Conservation (phyloP, 129 eudicot species). For the Artemisia annua region DNA sequence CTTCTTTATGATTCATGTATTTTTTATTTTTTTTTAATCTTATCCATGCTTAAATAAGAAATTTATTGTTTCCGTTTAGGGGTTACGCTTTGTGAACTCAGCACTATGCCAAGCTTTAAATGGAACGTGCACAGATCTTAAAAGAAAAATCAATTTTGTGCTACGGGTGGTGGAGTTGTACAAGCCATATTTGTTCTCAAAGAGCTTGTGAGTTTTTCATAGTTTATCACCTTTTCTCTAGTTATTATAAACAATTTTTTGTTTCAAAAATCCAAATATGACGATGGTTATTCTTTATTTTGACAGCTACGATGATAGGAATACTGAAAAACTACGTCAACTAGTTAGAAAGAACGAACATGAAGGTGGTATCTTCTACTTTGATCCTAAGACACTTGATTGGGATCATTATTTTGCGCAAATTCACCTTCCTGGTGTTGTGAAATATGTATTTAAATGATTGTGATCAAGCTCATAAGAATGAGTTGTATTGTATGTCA, state of each 20-base stretch:
- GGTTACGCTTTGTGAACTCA: slow-evolving; percentile 29
- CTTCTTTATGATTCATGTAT: neutral
- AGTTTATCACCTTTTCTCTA: no score
- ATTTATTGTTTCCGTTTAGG: slow-evolving; percentile 14
- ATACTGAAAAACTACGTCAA: slow-evolving; percentile 66
- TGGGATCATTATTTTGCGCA: slow-evolving; percentile 73
- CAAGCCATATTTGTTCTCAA: slow-evolving; percentile 55
- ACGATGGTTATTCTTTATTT: neutral
- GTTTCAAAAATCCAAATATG: no score
- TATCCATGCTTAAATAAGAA: neutral
- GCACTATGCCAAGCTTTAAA: slow-evolving; percentile 34
- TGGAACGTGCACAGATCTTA: slow-evolving; percentile 24
- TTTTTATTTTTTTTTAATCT: neutral
- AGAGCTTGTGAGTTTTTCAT: slow-evolving; percentile 46
- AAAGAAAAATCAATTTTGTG: slow-evolving; percentile 35
- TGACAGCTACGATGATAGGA: slow-evolving; percentile 76
- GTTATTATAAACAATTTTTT: neutral
- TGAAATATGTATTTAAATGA: slow-evolving; percentile 73
- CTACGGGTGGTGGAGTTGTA: slow-evolving; percentile 50
- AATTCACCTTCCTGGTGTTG: slow-evolving; percentile 74
- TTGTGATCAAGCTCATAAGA: neutral
- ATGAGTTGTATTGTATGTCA: neutral
- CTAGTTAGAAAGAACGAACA: slow-evolving; percentile 41
- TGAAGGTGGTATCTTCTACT: slow-evolving; percentile 55
- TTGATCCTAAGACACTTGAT: slow-evolving; percentile 66